Evolutionary conservation across 2,329 filamentous ascomycete genomes (phyloP).

Genomic region (Sporothrix luriei): DNA sequence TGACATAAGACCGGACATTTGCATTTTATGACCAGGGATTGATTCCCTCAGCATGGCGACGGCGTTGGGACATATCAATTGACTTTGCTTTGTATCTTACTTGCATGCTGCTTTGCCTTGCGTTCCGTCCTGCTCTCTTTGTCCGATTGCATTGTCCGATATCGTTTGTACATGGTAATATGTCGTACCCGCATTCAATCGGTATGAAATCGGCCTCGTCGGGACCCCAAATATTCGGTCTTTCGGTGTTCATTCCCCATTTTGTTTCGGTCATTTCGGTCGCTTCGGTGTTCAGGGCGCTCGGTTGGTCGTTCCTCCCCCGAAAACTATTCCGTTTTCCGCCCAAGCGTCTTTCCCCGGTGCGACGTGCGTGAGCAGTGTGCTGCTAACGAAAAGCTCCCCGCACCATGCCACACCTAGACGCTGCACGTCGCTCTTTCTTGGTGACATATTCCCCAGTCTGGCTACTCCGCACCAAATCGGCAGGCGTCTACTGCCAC

Average conservation of each 20-base stretch:
- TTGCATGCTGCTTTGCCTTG: neutral
- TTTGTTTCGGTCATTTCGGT: constrained; percentile 11
- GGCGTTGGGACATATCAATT: constrained; percentile 12
- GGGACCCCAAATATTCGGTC: constrained; percentile 6
- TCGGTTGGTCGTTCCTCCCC: neutral
- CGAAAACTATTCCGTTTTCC: constrained; percentile 15
- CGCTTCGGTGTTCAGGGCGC: neutral
- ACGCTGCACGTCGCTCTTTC: neutral
- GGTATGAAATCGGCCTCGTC: constrained; percentile 14
- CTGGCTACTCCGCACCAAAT: constrained; percentile 22
- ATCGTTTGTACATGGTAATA: neutral
- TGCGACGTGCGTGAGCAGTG: neutral
- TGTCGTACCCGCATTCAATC: neutral
- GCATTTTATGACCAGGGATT: constrained; percentile 2
- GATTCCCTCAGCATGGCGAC: constrained; percentile 23
- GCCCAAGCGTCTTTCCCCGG: constrained; percentile 7
- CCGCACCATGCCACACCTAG: neutral
- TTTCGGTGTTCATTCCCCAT: constrained; percentile 17
- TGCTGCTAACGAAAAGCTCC: neutral
- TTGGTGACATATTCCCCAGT: neutral
- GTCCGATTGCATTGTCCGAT: constrained; percentile 13
- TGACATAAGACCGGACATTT: neutral
- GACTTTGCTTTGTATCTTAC: neutral
- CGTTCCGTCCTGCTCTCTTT: neutral
- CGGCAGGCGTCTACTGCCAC: no score